Base-by-base conservation (phyloP, 2,329 filamentous ascomycete species). In the Lachnellula hyalina region DNA sequence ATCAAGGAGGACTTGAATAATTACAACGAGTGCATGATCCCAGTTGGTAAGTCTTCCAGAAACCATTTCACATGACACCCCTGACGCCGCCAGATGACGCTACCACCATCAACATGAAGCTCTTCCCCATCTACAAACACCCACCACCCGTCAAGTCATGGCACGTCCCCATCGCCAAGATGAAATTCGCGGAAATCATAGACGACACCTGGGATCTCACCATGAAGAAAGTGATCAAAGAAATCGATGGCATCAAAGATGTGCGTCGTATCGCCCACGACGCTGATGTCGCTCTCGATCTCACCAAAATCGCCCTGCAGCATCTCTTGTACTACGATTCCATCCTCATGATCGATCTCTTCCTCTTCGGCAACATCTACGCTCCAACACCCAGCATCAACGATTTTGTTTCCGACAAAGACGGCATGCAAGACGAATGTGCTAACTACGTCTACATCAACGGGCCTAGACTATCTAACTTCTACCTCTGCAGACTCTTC, bases 11-110 rank as follows among this genome's bases (percentile, higher is more conserved):
- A 99, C 69, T 70, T 99, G 63, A 96, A 97, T 68, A 95, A 95
- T 65, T 99, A 96, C 68, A 92, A 90, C 68, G 94, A 99, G 75
- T 96, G 92, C 78, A 96, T 96, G 92, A 96, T 96, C 66, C 92
- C 92, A 0, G 93, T 96, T 60, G 89, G 89, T 92, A 74, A 60
- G 82, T 76, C 15, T 2, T 42, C 49, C 40, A 15, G 15, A 34
- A 28, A 40, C 7, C 3, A 19, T 15, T 44, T 23, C 14, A 14
- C 42, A 35, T 47, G 28, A 53, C 54, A 8, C 21, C 50, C 19
- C 32, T 54, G n/a, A 65, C 51, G 23, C 21, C 32, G 34, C 17
- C 52, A 91, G 91, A 96, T 71, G 90, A 96, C 63, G 85, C 90
- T 57, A 96, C 96, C 70, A 96, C 90, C 0, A 85, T 96, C 72